phyloP scores from a whole-genome alignment of 306 rosid genomes.

The Vigna nakashimae region DNA sequence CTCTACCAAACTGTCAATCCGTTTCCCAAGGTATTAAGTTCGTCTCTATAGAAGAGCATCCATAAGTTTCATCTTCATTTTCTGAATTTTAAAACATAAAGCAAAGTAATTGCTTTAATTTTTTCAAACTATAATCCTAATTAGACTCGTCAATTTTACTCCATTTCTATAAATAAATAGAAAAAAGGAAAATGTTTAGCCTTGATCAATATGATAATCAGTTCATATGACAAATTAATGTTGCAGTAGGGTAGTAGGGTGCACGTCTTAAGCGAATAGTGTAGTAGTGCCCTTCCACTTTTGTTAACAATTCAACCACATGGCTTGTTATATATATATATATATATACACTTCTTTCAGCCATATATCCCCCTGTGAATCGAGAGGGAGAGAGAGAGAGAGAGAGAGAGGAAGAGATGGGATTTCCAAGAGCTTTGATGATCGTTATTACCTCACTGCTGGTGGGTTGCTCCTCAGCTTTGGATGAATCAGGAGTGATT shows the following conservation, averaged over 20 bases:
- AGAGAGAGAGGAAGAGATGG: slow-evolving; percentile 37
- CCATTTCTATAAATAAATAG: too few relatives aligned
- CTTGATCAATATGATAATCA: too few relatives aligned
- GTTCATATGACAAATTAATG: neutral
- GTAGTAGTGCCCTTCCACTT: slow-evolving; percentile 47
- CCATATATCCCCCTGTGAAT: neutral
- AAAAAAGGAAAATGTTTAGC: too few relatives aligned
- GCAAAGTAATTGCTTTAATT: too few relatives aligned
- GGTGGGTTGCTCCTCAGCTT: slow-evolving; percentile 48
- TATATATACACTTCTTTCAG: slow-evolving; percentile 25
- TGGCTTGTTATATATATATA: slow-evolving; percentile 30
- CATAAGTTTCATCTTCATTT: too few relatives aligned
- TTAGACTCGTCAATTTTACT: too few relatives aligned
- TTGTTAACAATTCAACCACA: slow-evolving; percentile 12
- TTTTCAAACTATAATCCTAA: too few relatives aligned
- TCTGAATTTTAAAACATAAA: too few relatives aligned
- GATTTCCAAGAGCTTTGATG: slow-evolving; percentile 31
- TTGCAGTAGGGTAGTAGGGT: slow-evolving; percentile 24
- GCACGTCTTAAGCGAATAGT: slow-evolving; percentile 45
- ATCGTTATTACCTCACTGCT: slow-evolving; percentile 49
- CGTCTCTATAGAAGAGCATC: too few relatives aligned
- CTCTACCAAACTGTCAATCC: too few relatives aligned
- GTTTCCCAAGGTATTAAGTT: too few relatives aligned
- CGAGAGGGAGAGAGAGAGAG: neutral
- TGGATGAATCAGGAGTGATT: slow-evolving; percentile 41